A percentile compares a stretch with the other conserved stretches of the same genome.
Evolutionary conservation across 805 yeast species (phyloP).

Genomic region (Hanseniaspora singularis): DNA sequence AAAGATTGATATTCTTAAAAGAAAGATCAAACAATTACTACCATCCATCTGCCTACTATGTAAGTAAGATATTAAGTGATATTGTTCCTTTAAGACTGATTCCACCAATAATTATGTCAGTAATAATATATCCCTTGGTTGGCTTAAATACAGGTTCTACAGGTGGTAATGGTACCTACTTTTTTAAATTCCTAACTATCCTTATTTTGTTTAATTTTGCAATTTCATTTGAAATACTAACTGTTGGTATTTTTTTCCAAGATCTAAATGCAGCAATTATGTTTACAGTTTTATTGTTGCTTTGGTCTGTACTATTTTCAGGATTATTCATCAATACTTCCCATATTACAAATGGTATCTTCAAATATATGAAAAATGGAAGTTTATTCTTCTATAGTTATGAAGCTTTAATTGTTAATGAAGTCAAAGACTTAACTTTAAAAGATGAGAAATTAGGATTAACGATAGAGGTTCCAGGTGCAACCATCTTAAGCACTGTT

Average conservation of each 20-base stretch:
- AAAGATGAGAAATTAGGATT: conserved; percentile 85
- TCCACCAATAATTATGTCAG: conserved; percentile 76
- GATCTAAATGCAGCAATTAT: conserved; percentile 90
- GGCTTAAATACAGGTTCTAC: conserved; percentile 59
- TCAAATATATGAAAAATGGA: conserved; percentile 66
- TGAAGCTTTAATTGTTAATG: conserved; percentile 84
- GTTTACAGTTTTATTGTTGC: conserved; percentile 67
- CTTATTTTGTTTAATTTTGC: conserved; percentile 77
- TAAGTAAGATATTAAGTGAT: conserved; percentile 79
- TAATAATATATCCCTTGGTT: conserved; percentile 79
- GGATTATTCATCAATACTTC: conserved; percentile 87
- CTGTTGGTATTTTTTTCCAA: conserved; percentile 75
- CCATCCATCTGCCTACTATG: conserved; percentile 71
- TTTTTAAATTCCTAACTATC: conserved; percentile 54
- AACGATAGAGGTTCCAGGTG: conserved; percentile 94
- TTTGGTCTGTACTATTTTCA: conserved; percentile 82
- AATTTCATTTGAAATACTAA: conserved; percentile 69
- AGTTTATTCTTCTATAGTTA: conserved; percentile 94
- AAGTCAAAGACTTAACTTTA: conserved; percentile 73
- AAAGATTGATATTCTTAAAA: conserved; percentile 76
- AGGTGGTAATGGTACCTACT: conserved; percentile 40
- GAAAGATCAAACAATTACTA: conserved; percentile 94
- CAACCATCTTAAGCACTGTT: conserved; percentile 87
- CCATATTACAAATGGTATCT: conserved; percentile 39
- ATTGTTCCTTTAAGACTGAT: conserved; percentile 80